Evolutionary conservation across 2,329 filamentous ascomycete genomes (phyloP), one percentile per base, ranked within the genome.

Genomic region (Phyllosticta citriasiana): DNA sequence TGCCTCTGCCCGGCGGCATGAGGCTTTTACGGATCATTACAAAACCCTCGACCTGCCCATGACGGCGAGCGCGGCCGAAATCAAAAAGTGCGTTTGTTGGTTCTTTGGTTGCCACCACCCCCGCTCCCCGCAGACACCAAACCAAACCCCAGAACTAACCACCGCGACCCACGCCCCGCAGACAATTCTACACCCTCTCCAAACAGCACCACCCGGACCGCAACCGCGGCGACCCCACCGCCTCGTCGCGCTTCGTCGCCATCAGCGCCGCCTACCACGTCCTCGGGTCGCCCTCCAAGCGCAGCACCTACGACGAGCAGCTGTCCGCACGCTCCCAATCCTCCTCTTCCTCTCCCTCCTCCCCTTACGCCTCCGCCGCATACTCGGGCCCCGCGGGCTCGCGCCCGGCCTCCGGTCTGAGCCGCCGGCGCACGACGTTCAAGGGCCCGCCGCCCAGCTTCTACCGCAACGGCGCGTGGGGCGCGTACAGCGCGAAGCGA

Each of bases 181-280:
- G 77, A 67, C 77, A 84, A 72, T 99, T 97, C 83, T 97, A 97
- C 81, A 76, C 82, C 64, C 88, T 97, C 72, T 96, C 91, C 70
- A 96, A 97, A 76, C 78, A 82, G 59, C 88, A 96, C 81, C 94
- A 99, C 75, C 94, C 94, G 0, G 94, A 99, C 80, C 85, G 86
- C 72, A 95, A 97, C 79, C 89, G 82, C 63, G 71, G 82, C 67
- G 88, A 96, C 74, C 88, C 89, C 4, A 72, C 77, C 62, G 88
- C 92, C 64, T 80, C 86, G 3, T 77, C 83, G 62, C 88, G 87
- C 71, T 99, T 96, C 80, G 85, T 91, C 73, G 82, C 84, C 67
- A 88, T 97, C 72, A 88, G 85, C 71, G 88, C 94, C 72, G 91
- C 92, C 67, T 97, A 96, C 79, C 80, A 84, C 62, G 75, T 88